phyloP scores from a whole-genome alignment of 495 filamentous ascomycete species.

The Aspergillus biplanus region DNA sequence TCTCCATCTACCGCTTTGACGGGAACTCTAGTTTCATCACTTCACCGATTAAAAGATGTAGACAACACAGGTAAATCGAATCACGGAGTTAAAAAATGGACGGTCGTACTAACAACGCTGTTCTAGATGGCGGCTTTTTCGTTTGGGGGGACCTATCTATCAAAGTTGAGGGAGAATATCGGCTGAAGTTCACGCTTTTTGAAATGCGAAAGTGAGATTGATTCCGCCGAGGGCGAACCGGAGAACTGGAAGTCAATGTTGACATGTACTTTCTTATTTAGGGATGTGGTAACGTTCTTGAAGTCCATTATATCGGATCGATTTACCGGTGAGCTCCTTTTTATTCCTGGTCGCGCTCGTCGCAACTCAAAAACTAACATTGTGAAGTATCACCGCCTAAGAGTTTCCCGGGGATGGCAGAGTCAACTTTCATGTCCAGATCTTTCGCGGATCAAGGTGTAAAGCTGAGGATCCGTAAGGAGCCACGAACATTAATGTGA shows the following conservation, averaged over 20 bases:
- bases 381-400: constrained; percentile 70
- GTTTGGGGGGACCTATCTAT: constrained; percentile 95
- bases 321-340: constrained; percentile 63
- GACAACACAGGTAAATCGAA: constrained; percentile 70
- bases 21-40: constrained; percentile 86
- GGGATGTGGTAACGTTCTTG: constrained; percentile 63
- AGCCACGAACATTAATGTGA: constrained; percentile 65
- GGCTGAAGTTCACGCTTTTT: constrained; percentile 84
- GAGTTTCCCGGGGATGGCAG: constrained; percentile 83
- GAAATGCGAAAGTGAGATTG: constrained; percentile 73
- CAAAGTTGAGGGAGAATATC: constrained; percentile 75
- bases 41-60: constrained; percentile 90
- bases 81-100: not conserved
- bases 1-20: constrained; percentile 63
- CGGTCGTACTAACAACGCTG: constrained; percentile 20
- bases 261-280: constrained; percentile 18
- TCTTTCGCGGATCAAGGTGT: constrained; percentile 97
- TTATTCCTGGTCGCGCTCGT: not conserved
- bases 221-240: no score
- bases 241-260: not conserved
- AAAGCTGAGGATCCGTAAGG: constrained; percentile 85
- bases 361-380: constrained; percentile 23
- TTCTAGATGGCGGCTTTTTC: constrained; percentile 86
- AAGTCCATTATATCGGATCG: constrained; percentile 71
- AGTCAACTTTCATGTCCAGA: constrained; percentile 89